Evolutionary conservation across 257 asterid genomes (phyloP).

Genomic region (Lycium barbarum): DNA sequence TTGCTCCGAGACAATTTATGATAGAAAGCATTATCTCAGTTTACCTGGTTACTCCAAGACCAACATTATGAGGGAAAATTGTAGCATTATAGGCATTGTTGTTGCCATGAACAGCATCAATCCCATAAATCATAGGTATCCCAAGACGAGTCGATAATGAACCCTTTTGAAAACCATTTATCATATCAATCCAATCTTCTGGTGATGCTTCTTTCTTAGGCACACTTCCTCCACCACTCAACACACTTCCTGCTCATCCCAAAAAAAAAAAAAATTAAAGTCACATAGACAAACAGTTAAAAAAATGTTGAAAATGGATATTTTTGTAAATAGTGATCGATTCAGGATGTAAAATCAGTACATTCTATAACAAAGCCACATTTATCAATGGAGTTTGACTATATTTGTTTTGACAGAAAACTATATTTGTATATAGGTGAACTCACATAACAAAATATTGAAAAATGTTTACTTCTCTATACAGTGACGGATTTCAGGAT

Average conservation of each 20-base stretch:
- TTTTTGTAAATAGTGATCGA: not conserved
- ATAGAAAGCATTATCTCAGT: not conserved
- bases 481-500: not conserved
- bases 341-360: not conserved
- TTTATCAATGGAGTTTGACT: not conserved
- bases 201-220: constrained; percentile 33
- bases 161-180: constrained; percentile 38
- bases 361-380: too few species aligned
- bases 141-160: constrained; percentile 38
- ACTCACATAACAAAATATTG: too few species aligned
- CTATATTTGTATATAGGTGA: not conserved
- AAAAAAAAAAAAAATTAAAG: not conserved
- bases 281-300: not conserved
- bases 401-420: too few species aligned
- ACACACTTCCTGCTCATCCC: constrained; percentile 32
- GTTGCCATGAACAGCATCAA: constrained; percentile 41
- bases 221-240: constrained; percentile 43
- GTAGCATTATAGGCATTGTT: constrained; percentile 37
- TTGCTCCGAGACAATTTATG: not conserved
- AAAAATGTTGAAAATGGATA: not conserved
- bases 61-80: constrained; percentile 39
- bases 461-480: not conserved
- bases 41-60: constrained; percentile 40
- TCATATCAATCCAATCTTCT: constrained; percentile 38
- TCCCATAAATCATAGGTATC: constrained; percentile 42